Evolutionary conservation across 2,329 filamentous ascomycete species (phyloP).

Genomic region (Chaetomium strumarium): DNA sequence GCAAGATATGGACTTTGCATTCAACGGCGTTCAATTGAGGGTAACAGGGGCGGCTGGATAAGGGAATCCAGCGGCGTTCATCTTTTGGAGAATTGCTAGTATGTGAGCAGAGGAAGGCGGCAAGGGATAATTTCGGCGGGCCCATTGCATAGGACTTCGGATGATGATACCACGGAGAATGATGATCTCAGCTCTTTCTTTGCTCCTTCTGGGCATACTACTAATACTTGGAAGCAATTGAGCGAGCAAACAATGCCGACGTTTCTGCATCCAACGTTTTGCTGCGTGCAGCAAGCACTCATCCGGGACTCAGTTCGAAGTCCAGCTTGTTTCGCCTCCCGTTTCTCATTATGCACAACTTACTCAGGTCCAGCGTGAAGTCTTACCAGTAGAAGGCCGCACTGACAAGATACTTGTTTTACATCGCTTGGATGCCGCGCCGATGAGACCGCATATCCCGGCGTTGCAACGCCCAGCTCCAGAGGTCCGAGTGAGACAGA

Average conservation of each 20-base stretch:
- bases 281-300: too few species aligned
- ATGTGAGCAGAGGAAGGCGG: not conserved
- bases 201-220: not conserved
- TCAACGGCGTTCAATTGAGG: not conserved
- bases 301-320: too few species aligned
- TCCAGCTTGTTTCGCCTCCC: not conserved
- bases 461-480: too few species aligned
- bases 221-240: not conserved
- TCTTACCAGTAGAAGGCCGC: not conserved
- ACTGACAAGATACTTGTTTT: conserved; percentile 2
- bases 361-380: not conserved
- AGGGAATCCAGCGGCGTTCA: not conserved
- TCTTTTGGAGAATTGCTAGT: not conserved
- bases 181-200: not conserved
- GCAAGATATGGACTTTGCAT: not conserved
- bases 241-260: not conserved
- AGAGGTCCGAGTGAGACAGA: too few species aligned
- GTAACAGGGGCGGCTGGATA: not conserved
- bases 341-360: not conserved
- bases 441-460: not conserved
- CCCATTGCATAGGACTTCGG: not conserved
- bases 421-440: not conserved
- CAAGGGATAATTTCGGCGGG: not conserved
- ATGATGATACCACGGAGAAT: conserved; percentile 9
- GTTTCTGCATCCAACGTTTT: not conserved